Evolutionary conservation across 2,329 filamentous ascomycete species (phyloP), one percentile per base, ranked within the genome.

Genomic region (Colletotrichum limetticola): DNA sequence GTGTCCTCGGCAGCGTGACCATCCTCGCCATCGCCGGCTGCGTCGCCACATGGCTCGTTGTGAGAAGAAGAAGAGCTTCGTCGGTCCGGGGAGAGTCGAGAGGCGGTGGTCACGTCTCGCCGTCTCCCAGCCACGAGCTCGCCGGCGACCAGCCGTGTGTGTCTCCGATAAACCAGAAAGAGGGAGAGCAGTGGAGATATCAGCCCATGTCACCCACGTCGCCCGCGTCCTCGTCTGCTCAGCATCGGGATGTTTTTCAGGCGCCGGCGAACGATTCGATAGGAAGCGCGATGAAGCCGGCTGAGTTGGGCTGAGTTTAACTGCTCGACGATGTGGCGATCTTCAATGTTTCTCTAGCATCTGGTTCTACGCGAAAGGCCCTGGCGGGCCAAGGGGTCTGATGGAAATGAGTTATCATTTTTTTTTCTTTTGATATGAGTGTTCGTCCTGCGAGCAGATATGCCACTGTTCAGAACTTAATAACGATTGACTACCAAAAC

Each of bases 201-300:
- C 30, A 57, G 5, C 5, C 26, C 8, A 46, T 58, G 28, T 58
- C 68, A 9, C 68, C 65, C 1, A 22, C 32, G 8, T 55, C 32
- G 8, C 22, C 22, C 6, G 19, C 68, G 9, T 65, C 57, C 2
- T 26, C 42, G 5, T 55, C 32, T 16, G n/a, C 22, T 3, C 19
- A 16, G 4, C 19, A 16, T 8, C 26, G 14, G 5, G 68, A 52
- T 8, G 22, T 62, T 1, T 37, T 68, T 3, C 57, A 61, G 22
- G 32, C 19, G 6, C 37, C 65, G 19, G 5, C 24, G 6, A 37
- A 8, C 12, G 30, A 24, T 24, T 7, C 57, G 1, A 37, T 63
- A 8, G 69, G 69, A 12, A 72, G 65, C 28, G 28, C 52, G 14
- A 58, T 32, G 7, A 72, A 72, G 11, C 69, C 69, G 14, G 69